These are phyloP conservation scores for Musa itinerans DNA, from an alignment of 176 grass and related monocot species.

Conservation along the genomic window DNA sequence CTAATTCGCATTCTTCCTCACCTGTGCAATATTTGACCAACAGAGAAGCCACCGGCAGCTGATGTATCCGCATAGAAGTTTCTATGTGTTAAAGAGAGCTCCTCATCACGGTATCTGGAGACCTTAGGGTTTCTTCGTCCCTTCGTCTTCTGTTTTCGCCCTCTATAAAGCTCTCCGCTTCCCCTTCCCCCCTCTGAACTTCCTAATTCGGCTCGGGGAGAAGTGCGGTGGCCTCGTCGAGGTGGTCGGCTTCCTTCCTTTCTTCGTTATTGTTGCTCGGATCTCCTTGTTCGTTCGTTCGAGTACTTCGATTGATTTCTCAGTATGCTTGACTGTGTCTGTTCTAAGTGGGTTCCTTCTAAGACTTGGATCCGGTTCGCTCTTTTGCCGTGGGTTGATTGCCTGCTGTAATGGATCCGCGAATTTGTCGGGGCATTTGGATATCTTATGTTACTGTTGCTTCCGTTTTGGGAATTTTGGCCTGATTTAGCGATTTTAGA, in stretches of 20 bases:
- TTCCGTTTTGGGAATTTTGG: neutral
- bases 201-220: neutral
- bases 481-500: too few species aligned
- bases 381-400: neutral
- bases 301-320: neutral
- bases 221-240: neutral
- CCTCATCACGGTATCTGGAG: neutral
- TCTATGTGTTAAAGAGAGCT: neutral
- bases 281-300: neutral
- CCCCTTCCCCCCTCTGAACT: neutral
- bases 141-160: neutral
- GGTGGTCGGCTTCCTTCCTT: neutral
- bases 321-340: neutral
- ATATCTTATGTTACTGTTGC: neutral
- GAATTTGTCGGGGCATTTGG: neutral
- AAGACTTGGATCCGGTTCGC: neutral
- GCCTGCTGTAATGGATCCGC: neutral
- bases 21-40: too few species aligned
- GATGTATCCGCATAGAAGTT: neutral
- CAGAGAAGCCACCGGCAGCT: neutral
- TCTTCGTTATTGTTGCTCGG: neutral
- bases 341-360: neutral
- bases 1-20: too few species aligned
- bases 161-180: neutral
- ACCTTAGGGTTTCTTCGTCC: neutral